A percentile compares a stretch with the other conserved stretches of the same genome.
Evolutionary conservation across 129 eudicot genomes (phyloP).

Genomic region (Arctium minus): DNA sequence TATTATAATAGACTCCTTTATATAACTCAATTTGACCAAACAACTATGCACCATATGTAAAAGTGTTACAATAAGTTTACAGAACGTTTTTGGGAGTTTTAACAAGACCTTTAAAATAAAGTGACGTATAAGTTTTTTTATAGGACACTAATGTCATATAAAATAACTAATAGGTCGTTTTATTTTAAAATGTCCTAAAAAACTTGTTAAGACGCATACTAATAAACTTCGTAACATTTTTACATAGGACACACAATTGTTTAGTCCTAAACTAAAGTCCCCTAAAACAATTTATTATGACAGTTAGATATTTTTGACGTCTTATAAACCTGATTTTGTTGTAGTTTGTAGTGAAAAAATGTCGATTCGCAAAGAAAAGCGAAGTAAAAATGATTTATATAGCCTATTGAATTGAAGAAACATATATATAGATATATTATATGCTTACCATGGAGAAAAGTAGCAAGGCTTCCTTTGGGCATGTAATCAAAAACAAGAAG

Average conservation of each 20-base stretch:
- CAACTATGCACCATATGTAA: neutral
- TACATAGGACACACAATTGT: neutral
- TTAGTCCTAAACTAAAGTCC: neutral
- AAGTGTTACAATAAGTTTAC: neutral
- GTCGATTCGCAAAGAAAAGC: neutral
- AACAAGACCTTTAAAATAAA: neutral
- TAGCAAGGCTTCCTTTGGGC: slow-evolving; percentile 75
- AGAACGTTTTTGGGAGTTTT: no score
- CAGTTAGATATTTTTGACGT: no score
- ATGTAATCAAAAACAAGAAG: slow-evolving; percentile 91
- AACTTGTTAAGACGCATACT: neutral
- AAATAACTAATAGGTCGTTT: no score
- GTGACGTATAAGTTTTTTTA: no score
- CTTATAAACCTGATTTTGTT: neutral
- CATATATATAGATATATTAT: no score
- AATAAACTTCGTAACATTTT: neutral
- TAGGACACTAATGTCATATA: neutral
- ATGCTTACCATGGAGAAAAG: slow-evolving; percentile 68
- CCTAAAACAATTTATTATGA: no score
- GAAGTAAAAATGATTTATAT: neutral
- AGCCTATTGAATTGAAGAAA: neutral
- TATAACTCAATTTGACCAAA: no score
- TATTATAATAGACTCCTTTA: no score
- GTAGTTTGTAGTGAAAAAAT: no score
- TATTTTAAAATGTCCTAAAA: no score